Conservation (phyloP, 805 yeast species). For the Lipomyces kockii region DNA sequence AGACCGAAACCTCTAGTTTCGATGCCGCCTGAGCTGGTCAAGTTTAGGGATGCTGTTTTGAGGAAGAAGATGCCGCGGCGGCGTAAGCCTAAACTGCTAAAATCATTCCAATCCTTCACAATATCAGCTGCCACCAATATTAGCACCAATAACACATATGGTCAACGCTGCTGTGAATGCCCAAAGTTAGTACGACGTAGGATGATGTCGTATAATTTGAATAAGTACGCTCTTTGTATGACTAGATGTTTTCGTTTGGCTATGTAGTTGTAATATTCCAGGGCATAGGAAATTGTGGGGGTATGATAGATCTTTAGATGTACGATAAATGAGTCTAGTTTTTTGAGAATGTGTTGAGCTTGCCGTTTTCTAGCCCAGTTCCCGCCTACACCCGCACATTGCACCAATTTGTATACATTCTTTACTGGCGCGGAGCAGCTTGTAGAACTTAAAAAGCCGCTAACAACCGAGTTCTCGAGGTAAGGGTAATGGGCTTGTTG, state of each 20-base stretch:
- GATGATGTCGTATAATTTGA: background rate
- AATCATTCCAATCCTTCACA: too few relatives aligned
- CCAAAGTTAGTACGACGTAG: background rate
- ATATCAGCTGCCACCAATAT: too few relatives aligned
- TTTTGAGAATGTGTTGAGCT: too few relatives aligned
- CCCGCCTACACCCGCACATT: too few relatives aligned
- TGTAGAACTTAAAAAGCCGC: background rate
- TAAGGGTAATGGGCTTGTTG: background rate
- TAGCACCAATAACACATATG: too few relatives aligned
- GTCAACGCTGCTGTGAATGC: too few relatives aligned
- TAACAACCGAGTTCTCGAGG: background rate
- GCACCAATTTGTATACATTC: too few relatives aligned
- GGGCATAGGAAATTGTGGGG: background rate
- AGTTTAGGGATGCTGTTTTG: too few relatives aligned
- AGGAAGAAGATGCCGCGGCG: too few relatives aligned
- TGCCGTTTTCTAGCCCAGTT: too few relatives aligned
- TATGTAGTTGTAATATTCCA: background rate
- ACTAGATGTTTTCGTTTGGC: background rate
- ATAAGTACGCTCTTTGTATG: background rate
- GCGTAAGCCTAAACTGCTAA: background rate
- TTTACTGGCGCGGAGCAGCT: too few relatives aligned
- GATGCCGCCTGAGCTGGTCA: background rate
- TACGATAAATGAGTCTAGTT: background rate
- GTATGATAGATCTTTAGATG: background rate
- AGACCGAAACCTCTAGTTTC: constrained; percentile 5